A percentile compares a stretch with the other conserved stretches of the same genome.
Evolutionary conservation across 1,284 basidiomycete genomes (phyloP).

Genomic region (Ustilago lituana): DNA sequence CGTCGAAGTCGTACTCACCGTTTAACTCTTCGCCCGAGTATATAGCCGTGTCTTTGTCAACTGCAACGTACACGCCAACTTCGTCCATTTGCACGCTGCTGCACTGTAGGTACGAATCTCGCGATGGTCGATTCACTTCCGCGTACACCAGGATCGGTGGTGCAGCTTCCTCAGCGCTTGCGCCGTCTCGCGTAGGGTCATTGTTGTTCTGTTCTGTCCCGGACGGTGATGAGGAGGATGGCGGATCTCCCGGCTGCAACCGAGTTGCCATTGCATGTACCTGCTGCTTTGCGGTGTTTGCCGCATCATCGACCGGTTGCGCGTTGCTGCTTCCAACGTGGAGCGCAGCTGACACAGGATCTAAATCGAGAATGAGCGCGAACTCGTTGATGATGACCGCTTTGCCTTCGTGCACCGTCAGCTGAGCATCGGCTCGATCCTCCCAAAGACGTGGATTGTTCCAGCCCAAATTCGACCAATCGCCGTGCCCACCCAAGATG

Average conservation of each 20-base stretch:
- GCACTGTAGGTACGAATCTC: slow-evolving; percentile 15
- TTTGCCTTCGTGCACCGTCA: slow-evolving; percentile 47
- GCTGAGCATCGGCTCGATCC: slow-evolving; percentile 21
- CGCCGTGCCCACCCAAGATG: slow-evolving; percentile 3
- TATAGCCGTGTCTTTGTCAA: too few species aligned
- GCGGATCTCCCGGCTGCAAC: not conserved
- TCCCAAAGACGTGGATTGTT: slow-evolving; percentile 38
- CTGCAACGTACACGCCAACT: slow-evolving; percentile 17
- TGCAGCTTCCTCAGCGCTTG: not conserved
- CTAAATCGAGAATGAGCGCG: slow-evolving; percentile 16
- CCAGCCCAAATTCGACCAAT: slow-evolving; percentile 18
- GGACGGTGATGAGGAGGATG: not conserved
- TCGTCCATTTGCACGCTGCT: slow-evolving; percentile 50
- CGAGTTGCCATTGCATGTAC: too few species aligned
- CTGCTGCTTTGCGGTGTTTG: not conserved
- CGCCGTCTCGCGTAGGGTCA: not conserved
- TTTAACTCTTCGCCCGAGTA: too few species aligned
- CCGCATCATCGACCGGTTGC: not conserved
- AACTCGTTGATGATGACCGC: slow-evolving; percentile 36
- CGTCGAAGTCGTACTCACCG: too few species aligned
- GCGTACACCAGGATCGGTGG: slow-evolving; percentile 21
- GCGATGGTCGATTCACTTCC: not conserved
- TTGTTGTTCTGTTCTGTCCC: not conserved
- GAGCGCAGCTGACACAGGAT: not conserved
- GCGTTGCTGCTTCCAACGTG: not conserved